phyloP scores from a whole-genome alignment of 495 filamentous ascomycete genomes.

The Cudoniella acicularis region DNA sequence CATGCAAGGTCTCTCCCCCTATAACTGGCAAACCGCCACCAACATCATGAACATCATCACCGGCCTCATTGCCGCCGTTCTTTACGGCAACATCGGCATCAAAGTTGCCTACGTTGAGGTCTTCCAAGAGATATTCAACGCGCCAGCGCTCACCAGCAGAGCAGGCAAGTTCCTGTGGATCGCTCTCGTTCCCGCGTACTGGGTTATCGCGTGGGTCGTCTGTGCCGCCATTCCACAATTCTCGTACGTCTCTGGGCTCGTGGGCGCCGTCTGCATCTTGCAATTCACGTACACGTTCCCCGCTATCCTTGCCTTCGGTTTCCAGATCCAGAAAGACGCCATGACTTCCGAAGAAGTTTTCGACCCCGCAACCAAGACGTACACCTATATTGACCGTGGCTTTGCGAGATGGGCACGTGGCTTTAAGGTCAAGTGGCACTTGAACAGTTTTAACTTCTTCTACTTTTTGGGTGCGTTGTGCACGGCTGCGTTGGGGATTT shows the following conservation, averaged over 20 bases:
- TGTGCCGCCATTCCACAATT: slow-evolving; percentile 51
- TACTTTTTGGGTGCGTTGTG: slow-evolving; percentile 21
- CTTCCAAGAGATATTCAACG: slow-evolving; percentile 50
- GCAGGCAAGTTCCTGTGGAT: slow-evolving; percentile 53
- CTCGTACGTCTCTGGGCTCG: slow-evolving; percentile 41
- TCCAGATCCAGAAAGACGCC: slow-evolving; percentile 41
- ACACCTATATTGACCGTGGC: slow-evolving; percentile 29
- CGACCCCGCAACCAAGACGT: slow-evolving; percentile 39
- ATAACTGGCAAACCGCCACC: slow-evolving; percentile 47
- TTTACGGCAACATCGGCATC: slow-evolving; percentile 65
- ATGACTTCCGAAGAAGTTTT: slow-evolving; percentile 42
- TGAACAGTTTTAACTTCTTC: slow-evolving; percentile 25
- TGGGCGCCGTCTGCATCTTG: slow-evolving; percentile 45
- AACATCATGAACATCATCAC: slow-evolving; percentile 52
- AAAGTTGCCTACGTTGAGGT: slow-evolving; percentile 61
- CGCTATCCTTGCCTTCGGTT: slow-evolving; percentile 34
- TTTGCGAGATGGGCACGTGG: slow-evolving; percentile 39
- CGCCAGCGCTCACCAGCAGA: slow-evolving; percentile 44
- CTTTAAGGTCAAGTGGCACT: slow-evolving; percentile 27
- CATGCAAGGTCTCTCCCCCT: slow-evolving; percentile 47
- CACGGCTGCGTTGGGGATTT: slow-evolving; percentile 24
- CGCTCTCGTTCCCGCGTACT: slow-evolving; percentile 51
- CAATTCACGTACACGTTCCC: slow-evolving; percentile 32
- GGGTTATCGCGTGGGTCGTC: slow-evolving; percentile 52
- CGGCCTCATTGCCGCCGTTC: slow-evolving; percentile 50